These are phyloP conservation scores for Malassezia globosa DNA, from an alignment of 1,284 basidiomycete genomes.

Conservation along the genomic window DNA sequence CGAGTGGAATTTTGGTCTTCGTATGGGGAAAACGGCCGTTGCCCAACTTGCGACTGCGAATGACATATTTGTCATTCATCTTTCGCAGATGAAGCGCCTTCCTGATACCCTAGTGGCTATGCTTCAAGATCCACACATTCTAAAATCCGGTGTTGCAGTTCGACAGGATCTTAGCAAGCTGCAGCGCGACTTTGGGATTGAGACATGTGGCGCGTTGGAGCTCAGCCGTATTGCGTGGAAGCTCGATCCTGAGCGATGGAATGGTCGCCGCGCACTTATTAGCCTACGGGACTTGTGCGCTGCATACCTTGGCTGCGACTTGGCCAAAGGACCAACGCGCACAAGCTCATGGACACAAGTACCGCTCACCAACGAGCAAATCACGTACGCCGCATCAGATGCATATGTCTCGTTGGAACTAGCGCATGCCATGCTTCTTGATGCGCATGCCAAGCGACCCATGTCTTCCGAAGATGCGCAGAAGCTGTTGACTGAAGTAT, in stretches of 20 bases:
- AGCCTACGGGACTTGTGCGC: conserved; percentile 27
- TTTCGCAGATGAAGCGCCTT: conserved; percentile 19
- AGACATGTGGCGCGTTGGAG: conserved; percentile 23
- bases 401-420: conserved; percentile 31
- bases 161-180: conserved; percentile 29
- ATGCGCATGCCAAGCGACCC: neutral
- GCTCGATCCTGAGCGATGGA: conserved; percentile 22
- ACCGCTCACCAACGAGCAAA: conserved; percentile 20
- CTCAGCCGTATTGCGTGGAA: conserved; percentile 23
- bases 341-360: conserved; percentile 24
- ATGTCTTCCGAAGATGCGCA: neutral
- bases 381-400: conserved; percentile 36
- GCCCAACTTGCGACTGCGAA: conserved; percentile 24
- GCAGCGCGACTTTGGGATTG: conserved; percentile 27
- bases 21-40: conserved; percentile 20
- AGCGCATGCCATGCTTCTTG: conserved; percentile 18
- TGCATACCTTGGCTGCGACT: conserved; percentile 23
- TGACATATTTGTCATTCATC: conserved; percentile 25
- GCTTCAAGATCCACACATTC: conserved; percentile 19
- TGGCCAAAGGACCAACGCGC: conserved; percentile 27
- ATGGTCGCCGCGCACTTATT: conserved; percentile 18
- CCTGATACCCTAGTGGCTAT: conserved; percentile 18
- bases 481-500: neutral
- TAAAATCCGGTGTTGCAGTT: conserved; percentile 35
- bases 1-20: conserved; percentile 26